A percentile compares a stretch with the other conserved stretches of the same genome.
phyloP scores from a whole-genome alignment of 306 rosid genomes.

The Trifolium repens region DNA sequence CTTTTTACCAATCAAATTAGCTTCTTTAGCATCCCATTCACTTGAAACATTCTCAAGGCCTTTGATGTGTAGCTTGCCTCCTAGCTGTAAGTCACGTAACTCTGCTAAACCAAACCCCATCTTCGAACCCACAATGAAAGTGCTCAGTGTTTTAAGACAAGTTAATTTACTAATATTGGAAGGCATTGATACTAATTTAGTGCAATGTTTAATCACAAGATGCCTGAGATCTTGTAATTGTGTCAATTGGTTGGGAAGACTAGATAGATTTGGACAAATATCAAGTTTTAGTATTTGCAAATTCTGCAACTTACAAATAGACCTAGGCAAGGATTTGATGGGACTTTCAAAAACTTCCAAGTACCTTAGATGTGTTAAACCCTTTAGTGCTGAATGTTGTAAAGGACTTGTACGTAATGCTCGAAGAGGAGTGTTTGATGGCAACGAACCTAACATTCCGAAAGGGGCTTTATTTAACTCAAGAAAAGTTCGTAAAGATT shows the following conservation, averaged over 20 bases:
- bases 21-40: background rate
- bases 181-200: background rate
- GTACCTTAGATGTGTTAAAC: background rate
- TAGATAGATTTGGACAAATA: background rate
- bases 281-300: background rate
- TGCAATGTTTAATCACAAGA: background rate
- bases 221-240: background rate
- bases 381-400: background rate
- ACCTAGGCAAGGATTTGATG: background rate
- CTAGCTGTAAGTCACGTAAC: background rate
- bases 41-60: background rate
- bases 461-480: background rate
- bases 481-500: background rate
- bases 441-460: background rate
- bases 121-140: background rate
- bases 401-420: background rate
- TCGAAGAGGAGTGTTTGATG: background rate
- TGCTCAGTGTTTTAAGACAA: background rate
- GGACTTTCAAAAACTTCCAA: background rate
- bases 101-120: background rate
- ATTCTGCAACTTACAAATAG: background rate
- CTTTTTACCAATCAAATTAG: background rate
- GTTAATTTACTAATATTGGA: background rate
- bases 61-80: background rate
- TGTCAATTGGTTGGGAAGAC: background rate